Conservation (phyloP, 176 grass and related monocot genomes). For the Cenchrus americanus region DNA sequence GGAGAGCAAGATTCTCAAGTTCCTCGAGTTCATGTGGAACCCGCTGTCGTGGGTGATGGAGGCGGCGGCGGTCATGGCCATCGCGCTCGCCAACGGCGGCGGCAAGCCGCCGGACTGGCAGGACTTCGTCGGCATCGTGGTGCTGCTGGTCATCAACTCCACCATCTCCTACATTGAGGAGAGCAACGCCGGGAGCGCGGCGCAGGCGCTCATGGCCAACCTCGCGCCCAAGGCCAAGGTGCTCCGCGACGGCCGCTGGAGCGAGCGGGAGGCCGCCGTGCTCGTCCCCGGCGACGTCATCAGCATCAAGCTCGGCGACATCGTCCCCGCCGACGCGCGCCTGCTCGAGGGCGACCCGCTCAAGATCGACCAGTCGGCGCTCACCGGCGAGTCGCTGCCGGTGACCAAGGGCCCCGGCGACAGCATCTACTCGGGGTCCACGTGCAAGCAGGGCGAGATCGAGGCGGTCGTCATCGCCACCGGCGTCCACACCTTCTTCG, state of each 20-base stretch:
- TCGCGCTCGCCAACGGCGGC: conserved; percentile 71
- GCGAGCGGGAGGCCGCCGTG: conserved; percentile 67
- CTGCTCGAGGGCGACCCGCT: conserved; percentile 83
- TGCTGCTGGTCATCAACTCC: conserved; percentile 73
- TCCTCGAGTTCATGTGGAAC: conserved; percentile 99
- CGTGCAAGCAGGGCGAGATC: conserved; percentile 96
- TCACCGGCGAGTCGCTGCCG: conserved; percentile 86
- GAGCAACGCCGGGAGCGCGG: conserved; percentile 83
- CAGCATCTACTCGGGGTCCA: conserved; percentile 85
- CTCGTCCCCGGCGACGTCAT: conserved; percentile 91
- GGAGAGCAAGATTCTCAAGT: conserved; percentile 92
- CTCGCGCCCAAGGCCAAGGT: conserved; percentile 91
- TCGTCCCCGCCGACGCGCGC: conserved; percentile 78
- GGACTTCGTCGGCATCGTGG: conserved; percentile 92
- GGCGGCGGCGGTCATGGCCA: conserved; percentile 85
- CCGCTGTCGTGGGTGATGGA: conserved; percentile 99
- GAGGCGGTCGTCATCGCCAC: conserved; percentile 88
- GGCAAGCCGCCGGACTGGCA: conserved; percentile 91
- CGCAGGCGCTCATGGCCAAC: conserved; percentile 88
- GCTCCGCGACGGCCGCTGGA: conserved; percentile 74
- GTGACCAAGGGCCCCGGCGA: conserved; percentile 72
- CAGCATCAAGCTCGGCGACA: conserved; percentile 90
- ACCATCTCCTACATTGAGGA: conserved; percentile 88
- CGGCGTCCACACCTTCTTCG: conserved; percentile 97
- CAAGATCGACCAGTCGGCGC: conserved; percentile 93